A percentile compares a stretch with the other conserved stretches of the same genome.
These are phyloP conservation scores for Saccharomycopsis amapae DNA, from an alignment of 805 yeast species.

Conservation along the genomic window DNA sequence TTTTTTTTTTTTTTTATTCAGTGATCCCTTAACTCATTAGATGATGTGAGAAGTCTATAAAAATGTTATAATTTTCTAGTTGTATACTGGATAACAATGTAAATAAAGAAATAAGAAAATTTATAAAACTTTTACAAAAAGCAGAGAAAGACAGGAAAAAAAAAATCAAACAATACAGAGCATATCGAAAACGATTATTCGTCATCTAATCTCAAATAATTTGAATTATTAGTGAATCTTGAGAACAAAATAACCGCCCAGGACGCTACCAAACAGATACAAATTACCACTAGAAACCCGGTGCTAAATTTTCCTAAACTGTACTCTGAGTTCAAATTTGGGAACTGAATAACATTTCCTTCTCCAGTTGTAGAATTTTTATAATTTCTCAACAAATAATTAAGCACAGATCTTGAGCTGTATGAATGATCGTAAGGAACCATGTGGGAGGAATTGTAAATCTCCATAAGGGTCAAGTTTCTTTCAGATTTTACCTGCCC, in stretches of 20 bases:
- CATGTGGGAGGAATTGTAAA: slow-evolving; percentile 69
- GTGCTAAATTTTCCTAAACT: not conserved
- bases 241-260: not conserved
- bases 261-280: not conserved
- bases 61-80: no score
- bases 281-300: not conserved
- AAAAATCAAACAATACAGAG: no score
- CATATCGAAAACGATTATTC: not conserved
- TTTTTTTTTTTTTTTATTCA: no score
- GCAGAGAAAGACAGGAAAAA: no score
- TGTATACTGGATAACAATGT: no score
- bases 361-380: not conserved
- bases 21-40: no score
- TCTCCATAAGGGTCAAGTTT: slow-evolving; percentile 55
- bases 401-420: slow-evolving; percentile 50
- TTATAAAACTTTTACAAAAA: no score
- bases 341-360: not conserved
- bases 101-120: no score
- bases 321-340: not conserved
- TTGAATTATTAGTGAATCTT: not conserved
- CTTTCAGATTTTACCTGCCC: slow-evolving; percentile 43
- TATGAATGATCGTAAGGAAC: slow-evolving; percentile 66
- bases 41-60: no score
- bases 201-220: not conserved
- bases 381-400: slow-evolving; percentile 29